Evolutionary conservation across 805 yeast species (phyloP).

Genomic region (Cyberlindnera japonica): DNA sequence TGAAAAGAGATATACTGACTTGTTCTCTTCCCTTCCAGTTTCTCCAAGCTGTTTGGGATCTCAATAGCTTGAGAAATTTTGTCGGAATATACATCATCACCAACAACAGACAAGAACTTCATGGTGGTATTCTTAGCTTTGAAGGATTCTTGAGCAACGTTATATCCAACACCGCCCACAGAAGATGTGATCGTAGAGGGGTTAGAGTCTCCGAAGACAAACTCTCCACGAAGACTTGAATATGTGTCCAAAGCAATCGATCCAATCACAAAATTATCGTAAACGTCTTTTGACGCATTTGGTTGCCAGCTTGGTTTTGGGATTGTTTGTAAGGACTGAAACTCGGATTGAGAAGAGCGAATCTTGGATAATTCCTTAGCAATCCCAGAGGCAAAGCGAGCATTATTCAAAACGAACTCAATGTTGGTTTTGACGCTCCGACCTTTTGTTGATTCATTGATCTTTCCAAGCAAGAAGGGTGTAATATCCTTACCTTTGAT

Average conservation of each 20-base stretch:
- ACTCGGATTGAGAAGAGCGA: not conserved
- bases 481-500: conserved; percentile 73
- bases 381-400: conserved; percentile 60
- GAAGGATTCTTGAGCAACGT: conserved; percentile 63
- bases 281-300: too few relatives aligned
- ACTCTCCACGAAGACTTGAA: conserved; percentile 39
- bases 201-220: conserved; percentile 57
- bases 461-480: conserved; percentile 66
- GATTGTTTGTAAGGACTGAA: too few relatives aligned
- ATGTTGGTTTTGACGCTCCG: conserved; percentile 65
- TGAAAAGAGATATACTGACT: conserved; percentile 77
- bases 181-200: conserved; percentile 58
- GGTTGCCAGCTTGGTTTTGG: too few relatives aligned
- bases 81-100: conserved; percentile 53
- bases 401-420: conserved; percentile 75
- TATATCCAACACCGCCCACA: conserved; percentile 84
- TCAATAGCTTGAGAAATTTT: conserved; percentile 34
- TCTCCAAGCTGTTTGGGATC: conserved; percentile 25
- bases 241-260: conserved; percentile 74
- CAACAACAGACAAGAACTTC: conserved; percentile 56
- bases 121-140: conserved; percentile 31
- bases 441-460: conserved; percentile 69
- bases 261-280: conserved; percentile 54
- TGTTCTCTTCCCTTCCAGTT: conserved; percentile 33
- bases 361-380: conserved; percentile 39